phyloP scores from a whole-genome alignment of 352 stramenopile genomes.

The Globisporangium radiosum region DNA sequence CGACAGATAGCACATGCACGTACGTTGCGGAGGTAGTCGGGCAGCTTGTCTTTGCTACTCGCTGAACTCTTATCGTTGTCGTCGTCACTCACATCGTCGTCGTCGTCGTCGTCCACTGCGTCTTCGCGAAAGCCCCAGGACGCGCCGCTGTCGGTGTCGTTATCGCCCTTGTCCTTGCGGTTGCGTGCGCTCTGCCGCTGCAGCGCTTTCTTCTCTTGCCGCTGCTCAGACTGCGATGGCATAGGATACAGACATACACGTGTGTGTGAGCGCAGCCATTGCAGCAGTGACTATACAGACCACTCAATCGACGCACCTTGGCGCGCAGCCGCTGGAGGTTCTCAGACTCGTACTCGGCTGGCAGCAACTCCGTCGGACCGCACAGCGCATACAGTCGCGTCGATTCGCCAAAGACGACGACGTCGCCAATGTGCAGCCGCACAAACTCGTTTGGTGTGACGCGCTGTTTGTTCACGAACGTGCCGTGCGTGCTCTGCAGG shows the following conservation, averaged over 20 bases:
- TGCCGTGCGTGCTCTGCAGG: conserved; percentile 75
- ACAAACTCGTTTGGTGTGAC: conserved; percentile 36
- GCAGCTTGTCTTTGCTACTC: conserved; percentile 23
- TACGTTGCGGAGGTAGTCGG: conserved; percentile 72
- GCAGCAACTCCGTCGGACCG: conserved; percentile 57
- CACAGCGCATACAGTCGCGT: conserved; percentile 76
- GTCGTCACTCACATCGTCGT: conserved; percentile 21
- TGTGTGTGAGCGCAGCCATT: not conserved
- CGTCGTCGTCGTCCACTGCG: conserved; percentile 53
- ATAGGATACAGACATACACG: not conserved
- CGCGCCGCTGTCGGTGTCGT: conserved; percentile 23
- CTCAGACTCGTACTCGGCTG: conserved; percentile 68
- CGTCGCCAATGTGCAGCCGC: conserved; percentile 71
- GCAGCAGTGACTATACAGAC: not conserved
- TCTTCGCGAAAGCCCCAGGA: conserved; percentile 85
- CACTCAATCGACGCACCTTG: conserved; percentile 5
- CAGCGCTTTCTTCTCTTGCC: conserved; percentile 15
- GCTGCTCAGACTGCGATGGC: not conserved
- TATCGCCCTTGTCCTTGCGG: not conserved
- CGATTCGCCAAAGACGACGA: conserved; percentile 85
- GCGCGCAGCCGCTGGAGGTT: conserved; percentile 35
- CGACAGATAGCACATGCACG: conserved; percentile 4
- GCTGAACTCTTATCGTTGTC: conserved; percentile 7
- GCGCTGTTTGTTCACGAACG: conserved; percentile 80
- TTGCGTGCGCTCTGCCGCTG: conserved; percentile 10